Conservation (phyloP, 108 stramenopile genomes). For the Cyclotella atomus region DNA sequence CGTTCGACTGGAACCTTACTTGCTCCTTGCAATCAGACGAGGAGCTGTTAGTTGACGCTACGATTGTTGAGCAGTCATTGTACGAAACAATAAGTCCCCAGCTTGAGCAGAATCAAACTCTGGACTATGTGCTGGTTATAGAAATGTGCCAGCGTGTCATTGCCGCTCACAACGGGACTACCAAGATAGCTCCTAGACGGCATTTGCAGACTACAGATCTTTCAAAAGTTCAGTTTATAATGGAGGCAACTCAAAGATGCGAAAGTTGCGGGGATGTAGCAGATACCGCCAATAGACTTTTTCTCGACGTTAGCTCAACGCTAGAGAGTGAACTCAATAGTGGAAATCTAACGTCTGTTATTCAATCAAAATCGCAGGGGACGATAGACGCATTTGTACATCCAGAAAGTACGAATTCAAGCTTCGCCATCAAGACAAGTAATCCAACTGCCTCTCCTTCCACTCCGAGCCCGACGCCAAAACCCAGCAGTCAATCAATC, state of each 20-base stretch:
- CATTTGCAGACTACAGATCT: neutral
- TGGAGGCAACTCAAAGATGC: neutral
- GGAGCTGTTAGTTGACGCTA: neutral
- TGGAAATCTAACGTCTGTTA: neutral
- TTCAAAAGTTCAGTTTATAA: neutral
- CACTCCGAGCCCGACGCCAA: neutral
- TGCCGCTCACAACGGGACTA: neutral
- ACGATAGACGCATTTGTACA: neutral
- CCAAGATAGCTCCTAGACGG: neutral
- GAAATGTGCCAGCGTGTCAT: neutral
- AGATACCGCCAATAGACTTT: neutral
- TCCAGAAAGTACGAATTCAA: neutral
- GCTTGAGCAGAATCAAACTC: neutral
- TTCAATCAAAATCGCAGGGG: neutral
- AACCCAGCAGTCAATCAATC: neutral
- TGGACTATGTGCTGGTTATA: conserved; percentile 2
- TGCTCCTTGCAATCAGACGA: neutral
- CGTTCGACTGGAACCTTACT: neutral
- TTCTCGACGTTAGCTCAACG: neutral
- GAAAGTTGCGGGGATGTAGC: neutral
- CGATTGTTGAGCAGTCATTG: neutral
- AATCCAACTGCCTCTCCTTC: neutral
- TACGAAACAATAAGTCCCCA: neutral
- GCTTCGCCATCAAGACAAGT: neutral
- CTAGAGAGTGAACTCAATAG: neutral